Evolutionary conservation across 164 flowering plant species (phyloP).

Genomic region (Berberis vulgaris): DNA sequence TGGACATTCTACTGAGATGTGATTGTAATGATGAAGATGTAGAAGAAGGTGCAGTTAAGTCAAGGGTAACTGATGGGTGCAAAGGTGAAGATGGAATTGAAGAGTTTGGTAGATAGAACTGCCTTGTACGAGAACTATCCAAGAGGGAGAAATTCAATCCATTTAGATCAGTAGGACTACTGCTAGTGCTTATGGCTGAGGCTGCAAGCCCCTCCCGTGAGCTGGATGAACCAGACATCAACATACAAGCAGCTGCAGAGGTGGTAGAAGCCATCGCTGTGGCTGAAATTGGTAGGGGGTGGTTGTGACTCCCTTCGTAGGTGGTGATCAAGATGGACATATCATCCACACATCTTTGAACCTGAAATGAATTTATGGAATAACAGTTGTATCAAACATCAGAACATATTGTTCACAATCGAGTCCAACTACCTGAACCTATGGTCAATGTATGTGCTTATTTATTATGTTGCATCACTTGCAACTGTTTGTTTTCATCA

Average conservation of each 20-base stretch:
- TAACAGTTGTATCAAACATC: neutral
- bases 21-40: constrained; percentile 24
- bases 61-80: constrained; percentile 83
- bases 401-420: neutral
- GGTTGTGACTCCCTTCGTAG: constrained; percentile 92
- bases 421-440: no score
- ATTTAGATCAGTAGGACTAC: constrained; percentile 24
- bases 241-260: constrained; percentile 80
- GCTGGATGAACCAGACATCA: constrained; percentile 53
- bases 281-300: constrained; percentile 67
- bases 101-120: constrained; percentile 47
- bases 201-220: constrained; percentile 9
- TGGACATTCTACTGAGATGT: constrained; percentile 32
- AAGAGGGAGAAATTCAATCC: constrained; percentile 55
- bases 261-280: constrained; percentile 93
- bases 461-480: no score
- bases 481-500: neutral
- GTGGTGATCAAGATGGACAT: constrained; percentile 83
- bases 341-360: constrained; percentile 85
- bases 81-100: constrained; percentile 46
- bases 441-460: no score
- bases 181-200: constrained; percentile 8
- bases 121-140: constrained; percentile 41
- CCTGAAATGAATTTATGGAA: constrained; percentile 29
- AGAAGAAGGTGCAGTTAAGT: constrained; percentile 54